Base-by-base conservation (phyloP, 768 basidiomycete genomes). In the Kondoa malvinella region DNA sequence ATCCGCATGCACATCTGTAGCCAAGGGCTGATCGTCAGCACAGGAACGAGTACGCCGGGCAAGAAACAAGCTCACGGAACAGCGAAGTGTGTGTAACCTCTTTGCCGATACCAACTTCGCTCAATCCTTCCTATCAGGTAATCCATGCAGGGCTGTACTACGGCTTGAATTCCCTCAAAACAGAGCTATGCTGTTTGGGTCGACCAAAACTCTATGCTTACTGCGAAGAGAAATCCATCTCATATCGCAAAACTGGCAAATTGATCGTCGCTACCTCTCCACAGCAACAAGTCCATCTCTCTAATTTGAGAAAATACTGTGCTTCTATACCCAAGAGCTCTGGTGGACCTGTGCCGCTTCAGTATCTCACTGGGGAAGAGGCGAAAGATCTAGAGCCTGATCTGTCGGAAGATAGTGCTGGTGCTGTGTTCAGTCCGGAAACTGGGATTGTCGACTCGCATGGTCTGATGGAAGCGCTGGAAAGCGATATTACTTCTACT, bases 391-490 rank as follows among this genome's bases (percentile, higher is more conserved):
- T 92, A 72, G 92, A 95, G 77, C 94, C 94, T 0, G 83, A 87
- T 73, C 78, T 99, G n/a, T 85, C 86, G 0, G 71, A 76, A 4
- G 80, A 85, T 57, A 88, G 96, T 66, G 78, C 80, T 0, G 81
- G 81, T 8, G 90, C 91, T 1, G 76, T 99, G 31, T 86, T 85
- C 81, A 88, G 86, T 66, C 86, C 88, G 8, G 84, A 85, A 73
- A 92, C 92, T 0, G 95, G 95, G 1, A 92, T 97, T 69, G 77
- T 97, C 0, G 87, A 92, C 76, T 88, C 89, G 0, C 89, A 94
- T 79, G 76, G 83, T 2, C 78, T 92, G 65, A 89, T 96, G 84
- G 81, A 84, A 73, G 84, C 83, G 70, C 78, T 97, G 63, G 91
- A 92, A 76, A 29, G 61, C 57, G 89, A 95, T 65, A 84, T 97